Conservation (phyloP, 2,329 filamentous ascomycete species). For the Cercospora brassicicola region DNA sequence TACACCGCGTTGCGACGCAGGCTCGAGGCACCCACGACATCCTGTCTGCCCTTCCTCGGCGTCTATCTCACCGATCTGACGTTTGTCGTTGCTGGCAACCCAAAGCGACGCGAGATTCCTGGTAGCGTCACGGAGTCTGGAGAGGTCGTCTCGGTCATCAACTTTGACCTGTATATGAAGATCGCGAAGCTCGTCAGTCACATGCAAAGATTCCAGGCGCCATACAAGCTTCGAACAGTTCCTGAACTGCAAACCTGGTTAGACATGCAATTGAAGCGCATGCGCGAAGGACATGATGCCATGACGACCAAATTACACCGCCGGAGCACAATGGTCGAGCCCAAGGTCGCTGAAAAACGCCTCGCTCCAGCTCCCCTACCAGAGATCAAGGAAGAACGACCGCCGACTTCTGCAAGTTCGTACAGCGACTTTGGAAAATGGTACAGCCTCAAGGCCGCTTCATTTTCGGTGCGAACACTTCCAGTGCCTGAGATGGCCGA, state of each 20-base stretch:
- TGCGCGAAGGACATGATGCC: constrained; percentile 64
- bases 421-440: constrained; percentile 4
- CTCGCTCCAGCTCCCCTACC: constrained; percentile 12
- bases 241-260: constrained; percentile 94
- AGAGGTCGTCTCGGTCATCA: constrained; percentile 75
- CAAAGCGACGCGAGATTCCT: constrained; percentile 74
- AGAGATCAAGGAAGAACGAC: constrained; percentile 6
- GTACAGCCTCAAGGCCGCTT: constrained; percentile 8
- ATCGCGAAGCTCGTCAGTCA: constrained; percentile 95
- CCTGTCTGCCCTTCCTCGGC: constrained; percentile 91
- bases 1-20: constrained; percentile 81
- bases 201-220: constrained; percentile 92
- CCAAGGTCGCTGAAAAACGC: constrained; percentile 40
- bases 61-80: constrained; percentile 96
- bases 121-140: constrained; percentile 58
- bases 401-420: neutral
- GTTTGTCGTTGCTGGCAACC: constrained; percentile 93
- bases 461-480: constrained; percentile 2
- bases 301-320: constrained; percentile 72
- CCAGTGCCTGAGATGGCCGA: constrained; percentile 9
- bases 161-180: constrained; percentile 95
- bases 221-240: constrained; percentile 78
- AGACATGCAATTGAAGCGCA: constrained; percentile 73
- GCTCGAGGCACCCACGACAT: constrained; percentile 75
- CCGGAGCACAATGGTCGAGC: constrained; percentile 81